Conservation (phyloP, 352 stramenopile genomes). For the Sclerospora graminicola region DNA sequence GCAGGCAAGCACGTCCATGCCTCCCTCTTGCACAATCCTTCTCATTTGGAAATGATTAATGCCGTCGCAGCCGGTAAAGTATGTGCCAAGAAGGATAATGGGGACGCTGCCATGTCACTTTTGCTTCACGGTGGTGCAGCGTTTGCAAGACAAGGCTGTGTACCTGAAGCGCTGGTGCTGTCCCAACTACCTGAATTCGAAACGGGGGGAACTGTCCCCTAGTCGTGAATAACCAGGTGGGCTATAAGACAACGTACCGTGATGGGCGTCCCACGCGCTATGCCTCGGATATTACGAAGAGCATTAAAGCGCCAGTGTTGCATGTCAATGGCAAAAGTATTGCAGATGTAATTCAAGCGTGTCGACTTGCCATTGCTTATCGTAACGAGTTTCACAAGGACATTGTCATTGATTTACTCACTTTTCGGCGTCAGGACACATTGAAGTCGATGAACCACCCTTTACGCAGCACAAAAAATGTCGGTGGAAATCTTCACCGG, state of each 20-base stretch:
- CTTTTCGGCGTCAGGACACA: constrained; percentile 85
- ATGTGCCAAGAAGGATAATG: constrained; percentile 72
- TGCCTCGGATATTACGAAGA: constrained; percentile 78
- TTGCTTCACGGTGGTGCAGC: constrained; percentile 83
- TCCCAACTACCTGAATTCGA: constrained; percentile 71
- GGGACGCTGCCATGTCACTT: constrained; percentile 25
- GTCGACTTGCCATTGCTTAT: constrained; percentile 65
- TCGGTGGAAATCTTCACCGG: too few relatives aligned
- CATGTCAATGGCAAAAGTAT: constrained; percentile 86
- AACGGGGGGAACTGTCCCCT: constrained; percentile 76
- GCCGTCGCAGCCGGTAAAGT: constrained; percentile 76
- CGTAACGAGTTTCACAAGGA: constrained; percentile 82
- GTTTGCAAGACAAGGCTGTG: constrained; percentile 80
- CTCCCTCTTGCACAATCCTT: constrained; percentile 82
- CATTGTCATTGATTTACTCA: constrained; percentile 78
- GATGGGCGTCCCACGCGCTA: constrained; percentile 78
- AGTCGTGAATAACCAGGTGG: constrained; percentile 87
- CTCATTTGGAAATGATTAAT: constrained; percentile 87
- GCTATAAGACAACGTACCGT: constrained; percentile 80
- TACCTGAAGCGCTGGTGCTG: constrained; percentile 68
- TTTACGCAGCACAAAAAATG: constrained; percentile 89
- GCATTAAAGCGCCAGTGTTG: constrained; percentile 70
- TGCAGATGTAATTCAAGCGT: constrained; percentile 61
- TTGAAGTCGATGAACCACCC: constrained; percentile 82
- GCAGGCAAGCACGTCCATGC: constrained; percentile 52